These are phyloP conservation scores for Acrodontium crateriforme DNA, from an alignment of 2,329 filamentous ascomycete species.

Conservation along the genomic window DNA sequence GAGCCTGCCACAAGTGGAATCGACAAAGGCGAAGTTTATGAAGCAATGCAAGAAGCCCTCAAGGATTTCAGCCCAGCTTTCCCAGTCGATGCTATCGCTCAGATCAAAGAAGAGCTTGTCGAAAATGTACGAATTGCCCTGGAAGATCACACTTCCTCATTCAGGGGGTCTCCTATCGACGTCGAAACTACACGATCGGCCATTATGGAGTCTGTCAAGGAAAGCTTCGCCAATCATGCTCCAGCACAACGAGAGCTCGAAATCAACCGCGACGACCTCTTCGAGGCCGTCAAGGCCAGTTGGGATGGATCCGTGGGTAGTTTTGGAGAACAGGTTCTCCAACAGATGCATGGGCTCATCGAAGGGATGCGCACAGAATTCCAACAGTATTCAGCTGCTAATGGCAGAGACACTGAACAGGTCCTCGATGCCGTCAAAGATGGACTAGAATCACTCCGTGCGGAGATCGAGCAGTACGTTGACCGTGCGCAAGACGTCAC, in stretches of 20 bases:
- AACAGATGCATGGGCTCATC: conserved; percentile 44
- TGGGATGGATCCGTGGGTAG: conserved; percentile 40
- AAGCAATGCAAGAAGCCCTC: conserved; percentile 72
- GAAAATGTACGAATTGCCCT: conserved; percentile 74
- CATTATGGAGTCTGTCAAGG: conserved; percentile 44
- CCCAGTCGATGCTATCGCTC: conserved; percentile 46
- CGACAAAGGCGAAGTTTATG: conserved; percentile 71
- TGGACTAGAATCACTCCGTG: conserved; percentile 65
- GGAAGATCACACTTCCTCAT: conserved; percentile 54
- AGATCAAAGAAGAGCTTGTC: conserved; percentile 73
- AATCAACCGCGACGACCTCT: conserved; percentile 38
- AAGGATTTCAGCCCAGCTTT: conserved; percentile 66
- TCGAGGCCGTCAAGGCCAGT: conserved; percentile 44
- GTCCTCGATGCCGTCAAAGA: conserved; percentile 79
- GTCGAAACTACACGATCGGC: conserved; percentile 38
- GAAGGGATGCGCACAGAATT: conserved; percentile 50
- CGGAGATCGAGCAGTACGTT: conserved; percentile 70
- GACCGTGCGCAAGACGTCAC: conserved; percentile 55
- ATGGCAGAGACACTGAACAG: conserved; percentile 72
- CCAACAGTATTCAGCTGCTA: conserved; percentile 68
- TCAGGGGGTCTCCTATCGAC: conserved; percentile 16
- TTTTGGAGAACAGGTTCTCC: conserved; percentile 45
- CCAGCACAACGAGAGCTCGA: conserved; percentile 30
- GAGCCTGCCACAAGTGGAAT: conserved; percentile 36
- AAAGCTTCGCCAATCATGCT: conserved; percentile 39